Percentiles rank a stretch among this genome's conserved stretches.
These are phyloP conservation scores for Oidiodendron maius DNA, from an alignment of 495 filamentous ascomycete species.

Conservation along the genomic window DNA sequence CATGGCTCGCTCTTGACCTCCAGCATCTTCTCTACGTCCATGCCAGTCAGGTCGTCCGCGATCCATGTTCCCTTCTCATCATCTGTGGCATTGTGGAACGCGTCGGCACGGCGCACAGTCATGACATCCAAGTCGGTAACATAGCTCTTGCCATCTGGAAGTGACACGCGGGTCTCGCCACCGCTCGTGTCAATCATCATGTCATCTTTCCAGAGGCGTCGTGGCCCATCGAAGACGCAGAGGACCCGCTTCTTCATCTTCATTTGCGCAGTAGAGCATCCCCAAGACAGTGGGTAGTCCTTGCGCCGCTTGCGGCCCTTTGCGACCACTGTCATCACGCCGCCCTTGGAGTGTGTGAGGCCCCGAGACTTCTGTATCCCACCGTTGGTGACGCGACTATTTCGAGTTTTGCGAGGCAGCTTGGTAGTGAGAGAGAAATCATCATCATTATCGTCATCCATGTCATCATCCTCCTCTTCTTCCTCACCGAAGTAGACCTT, in stretches of 20 bases:
- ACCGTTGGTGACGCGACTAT: slow-evolving; percentile 36
- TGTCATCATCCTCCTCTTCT: slow-evolving; percentile 58
- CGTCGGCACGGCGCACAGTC: slow-evolving; percentile 81
- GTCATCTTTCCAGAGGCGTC: slow-evolving; percentile 93
- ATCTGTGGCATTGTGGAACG: slow-evolving; percentile 65
- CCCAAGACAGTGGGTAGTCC: slow-evolving; percentile 90
- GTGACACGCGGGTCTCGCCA: slow-evolving; percentile 82
- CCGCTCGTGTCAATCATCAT: slow-evolving; percentile 97
- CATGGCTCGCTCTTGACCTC: slow-evolving; percentile 21
- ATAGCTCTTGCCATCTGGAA: slow-evolving; percentile 65
- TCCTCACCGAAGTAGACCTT: slow-evolving; percentile 43
- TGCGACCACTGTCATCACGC: slow-evolving; percentile 49
- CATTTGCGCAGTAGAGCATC: slow-evolving; percentile 83
- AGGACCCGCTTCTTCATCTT: slow-evolving; percentile 96
- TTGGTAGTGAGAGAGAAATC: slow-evolving; percentile 48
- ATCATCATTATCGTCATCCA: slow-evolving; percentile 53
- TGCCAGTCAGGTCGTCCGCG: slow-evolving; percentile 19
- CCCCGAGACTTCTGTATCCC: slow-evolving; percentile 45
- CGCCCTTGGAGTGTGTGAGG: slow-evolving; percentile 56
- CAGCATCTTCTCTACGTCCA: slow-evolving; percentile 25
- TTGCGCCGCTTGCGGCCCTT: slow-evolving; percentile 81
- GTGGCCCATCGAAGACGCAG: slow-evolving; percentile 83
- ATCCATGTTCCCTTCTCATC: slow-evolving; percentile 81
- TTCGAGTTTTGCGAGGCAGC: slow-evolving; percentile 18
- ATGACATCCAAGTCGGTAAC: slow-evolving; percentile 92